These are phyloP conservation scores for Trichoderma polysporum DNA, from an alignment of 2,329 filamentous ascomycete species.

Conservation along the genomic window DNA sequence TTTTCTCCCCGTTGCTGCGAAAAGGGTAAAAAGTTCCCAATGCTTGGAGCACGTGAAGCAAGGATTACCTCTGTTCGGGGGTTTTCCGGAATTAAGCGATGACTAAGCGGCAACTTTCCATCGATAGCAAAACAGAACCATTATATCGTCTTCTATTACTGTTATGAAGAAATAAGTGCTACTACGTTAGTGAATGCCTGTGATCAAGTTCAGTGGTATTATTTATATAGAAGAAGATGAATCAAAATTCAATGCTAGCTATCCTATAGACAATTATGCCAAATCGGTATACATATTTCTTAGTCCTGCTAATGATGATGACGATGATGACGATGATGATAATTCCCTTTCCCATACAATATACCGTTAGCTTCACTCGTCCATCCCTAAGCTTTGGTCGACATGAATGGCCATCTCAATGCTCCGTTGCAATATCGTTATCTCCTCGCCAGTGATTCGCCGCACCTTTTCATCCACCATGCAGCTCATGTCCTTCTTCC, in stretches of 20 bases:
- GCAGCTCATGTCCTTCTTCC: slow-evolving; percentile 39
- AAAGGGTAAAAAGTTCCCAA: neutral
- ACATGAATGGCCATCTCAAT: slow-evolving; percentile 12
- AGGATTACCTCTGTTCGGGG: neutral
- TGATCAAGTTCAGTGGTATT: neutral
- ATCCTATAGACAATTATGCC: neutral
- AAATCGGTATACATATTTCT: neutral
- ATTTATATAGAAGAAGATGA: neutral
- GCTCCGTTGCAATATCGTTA: neutral
- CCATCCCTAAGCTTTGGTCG: neutral
- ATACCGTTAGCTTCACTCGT: neutral
- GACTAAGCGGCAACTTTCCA: neutral
- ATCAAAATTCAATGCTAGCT: neutral
- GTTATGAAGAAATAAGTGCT: too few species aligned
- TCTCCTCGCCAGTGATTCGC: slow-evolving; percentile 8
- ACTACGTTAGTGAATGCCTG: too few species aligned
- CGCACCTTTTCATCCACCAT: slow-evolving; percentile 32
- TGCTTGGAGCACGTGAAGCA: too few species aligned
- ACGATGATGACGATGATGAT: neutral
- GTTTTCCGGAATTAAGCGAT: neutral
- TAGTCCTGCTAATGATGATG: neutral
- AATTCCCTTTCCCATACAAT: neutral
- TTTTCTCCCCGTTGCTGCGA: neutral
- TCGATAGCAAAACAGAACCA: too few species aligned
- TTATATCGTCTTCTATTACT: too few species aligned